A percentile compares a stretch with the other conserved stretches of the same genome.
phyloP scores from a whole-genome alignment of 2,329 filamentous ascomycete genomes.

The Beauveria caledonica region DNA sequence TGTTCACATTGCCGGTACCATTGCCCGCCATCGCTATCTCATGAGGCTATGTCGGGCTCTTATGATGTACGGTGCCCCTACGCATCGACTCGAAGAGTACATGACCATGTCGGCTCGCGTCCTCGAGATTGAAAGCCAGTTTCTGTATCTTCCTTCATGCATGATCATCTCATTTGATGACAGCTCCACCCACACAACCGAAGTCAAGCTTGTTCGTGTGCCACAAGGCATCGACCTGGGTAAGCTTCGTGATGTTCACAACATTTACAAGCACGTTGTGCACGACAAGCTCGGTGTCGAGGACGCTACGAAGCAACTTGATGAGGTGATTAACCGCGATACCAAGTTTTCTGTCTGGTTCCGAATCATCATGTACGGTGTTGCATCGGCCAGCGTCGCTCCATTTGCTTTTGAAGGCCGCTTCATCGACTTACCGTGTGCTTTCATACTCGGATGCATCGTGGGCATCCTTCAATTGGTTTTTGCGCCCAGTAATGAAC shows the following conservation, averaged over 20 bases:
- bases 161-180: slow-evolving; percentile 95
- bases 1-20: slow-evolving; percentile 56
- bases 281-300: slow-evolving; percentile 68
- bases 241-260: slow-evolving; percentile 64
- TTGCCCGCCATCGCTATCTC: slow-evolving; percentile 75
- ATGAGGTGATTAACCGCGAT: slow-evolving; percentile 41
- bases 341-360: slow-evolving; percentile 43
- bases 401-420: slow-evolving; percentile 74
- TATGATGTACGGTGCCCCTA: slow-evolving; percentile 86
- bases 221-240: slow-evolving; percentile 65
- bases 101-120: slow-evolving; percentile 86
- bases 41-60: slow-evolving; percentile 76
- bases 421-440: slow-evolving; percentile 68
- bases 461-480: slow-evolving; percentile 69
- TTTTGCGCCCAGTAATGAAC: slow-evolving; percentile 62
- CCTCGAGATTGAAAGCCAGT: slow-evolving; percentile 81
- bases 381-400: slow-evolving; percentile 67
- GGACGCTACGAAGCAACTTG: slow-evolving; percentile 55
- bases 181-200: slow-evolving; percentile 62
- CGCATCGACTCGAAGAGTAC: slow-evolving; percentile 85
- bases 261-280: slow-evolving; percentile 75
- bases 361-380: slow-evolving; percentile 60
- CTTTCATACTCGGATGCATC: slow-evolving; percentile 66
- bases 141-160: slow-evolving; percentile 81
- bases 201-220: slow-evolving; percentile 65